Base-by-base conservation (phyloP, 2,329 filamentous ascomycete genomes). In the Aspergillus brasiliensis region DNA sequence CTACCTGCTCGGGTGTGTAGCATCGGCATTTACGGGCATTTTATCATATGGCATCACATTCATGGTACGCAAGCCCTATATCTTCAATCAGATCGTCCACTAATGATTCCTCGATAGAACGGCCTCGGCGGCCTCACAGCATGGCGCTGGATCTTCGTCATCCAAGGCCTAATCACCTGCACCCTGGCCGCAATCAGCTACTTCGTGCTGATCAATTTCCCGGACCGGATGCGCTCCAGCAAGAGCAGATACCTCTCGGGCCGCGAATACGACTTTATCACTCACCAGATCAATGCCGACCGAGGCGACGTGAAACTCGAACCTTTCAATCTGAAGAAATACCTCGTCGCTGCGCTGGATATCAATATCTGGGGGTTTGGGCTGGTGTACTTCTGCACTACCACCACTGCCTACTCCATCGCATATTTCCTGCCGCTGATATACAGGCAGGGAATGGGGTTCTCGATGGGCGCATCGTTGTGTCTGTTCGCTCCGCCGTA, bases 121-220 rank as follows among this genome's bases (percentile, higher is more conserved):
- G 77, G 75, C 10, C 57, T 71, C 2, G 62, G 60, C 2, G 77
- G 78, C 6, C 75, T 88, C 17, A 75, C 75, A 2, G 86, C 86
- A 40, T 90, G 88, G 87, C 80, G 86, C 40, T 89, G 87, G 87
- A 89, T 88, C 74, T 89, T 89, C 71, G 82, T 76, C 17, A 71
- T 78, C 65, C 77, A 75, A 66, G 78, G 78, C 11, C 47, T 77
- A 10, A 64, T 89, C 23, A 90, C 87, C 6, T 82, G 82, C 57
- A 49, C 79, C 15, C 70, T 88, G 3, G 86, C 78, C 23, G 57
- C 82, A 4, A 66, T 69, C 2, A 77, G 81, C 51, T 88, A 84
- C 75, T 83, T 85, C 77, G 74, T 87, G 11, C 81, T 89, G 10
- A 83, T 88, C 60, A 85, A 88, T 69, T 89, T 88, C 69, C 86